Evolutionary conservation across 345 rosid species (phyloP), one percentile per base, ranked within the genome.

Genomic region (Sapria himalayana): DNA sequence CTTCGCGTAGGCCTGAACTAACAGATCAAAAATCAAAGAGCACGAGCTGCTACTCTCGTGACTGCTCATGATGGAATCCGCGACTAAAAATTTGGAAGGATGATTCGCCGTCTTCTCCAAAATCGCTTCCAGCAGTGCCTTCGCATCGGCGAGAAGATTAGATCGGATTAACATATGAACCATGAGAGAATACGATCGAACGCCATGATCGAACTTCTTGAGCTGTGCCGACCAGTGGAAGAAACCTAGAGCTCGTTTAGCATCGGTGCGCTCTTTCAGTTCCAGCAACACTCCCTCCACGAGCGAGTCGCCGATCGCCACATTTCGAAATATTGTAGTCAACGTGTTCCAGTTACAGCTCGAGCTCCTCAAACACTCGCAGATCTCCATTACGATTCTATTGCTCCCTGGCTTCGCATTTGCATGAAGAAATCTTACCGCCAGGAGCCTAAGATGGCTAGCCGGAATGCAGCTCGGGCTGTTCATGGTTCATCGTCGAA

Each of bases 151-250:
- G 5, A 71, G 47, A 42, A 74, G 48, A 20, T 58, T 64, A 27
- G 76, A 73, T 48, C 43, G 57, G 21, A 74, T 76, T 41, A 80
- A 54, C 25, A 80, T 66, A 38, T 69, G 76, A 54, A 85, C 53
- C 6, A 60, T 60, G 23, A 74, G 17, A 45, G 80, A 62, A 51
- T 77, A 81, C 3, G 81, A 53, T 3, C 52, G 51, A 27, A 62
- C 41, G 11, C 46, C 70, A 21, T 74, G 96, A 15, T 54, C 62
- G 51, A 47, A 59, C 11, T 51, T 59, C n/a, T 60, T 61, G 2
- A 45, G 41, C 29, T 55, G 64, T 3, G 85, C 61, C 1, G 91
- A 70, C 91, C 91, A 85, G 45, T 76, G 72, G 61, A 85, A 80
- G 60, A 85, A 85, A 42, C 64, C 62, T 12, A 85, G 41, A 21